phyloP scores from a whole-genome alignment of 2,329 filamentous ascomycete genomes.

The Shiraia bambusicola region DNA sequence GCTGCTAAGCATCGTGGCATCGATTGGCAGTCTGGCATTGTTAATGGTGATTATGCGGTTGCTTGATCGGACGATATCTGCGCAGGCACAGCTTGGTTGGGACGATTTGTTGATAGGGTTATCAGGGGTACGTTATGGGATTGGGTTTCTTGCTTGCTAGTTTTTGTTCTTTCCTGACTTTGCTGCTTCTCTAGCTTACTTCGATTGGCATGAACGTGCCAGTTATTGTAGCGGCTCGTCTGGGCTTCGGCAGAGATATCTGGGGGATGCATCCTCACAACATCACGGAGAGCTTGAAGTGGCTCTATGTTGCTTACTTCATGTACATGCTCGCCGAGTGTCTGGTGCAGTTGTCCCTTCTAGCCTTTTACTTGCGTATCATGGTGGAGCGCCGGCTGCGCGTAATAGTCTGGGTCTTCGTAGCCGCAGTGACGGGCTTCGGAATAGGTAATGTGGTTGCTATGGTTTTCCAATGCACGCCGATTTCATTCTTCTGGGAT shows the following conservation, averaged over 20 bases:
- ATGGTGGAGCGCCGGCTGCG: conserved; percentile 23
- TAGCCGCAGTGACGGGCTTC: conserved; percentile 24
- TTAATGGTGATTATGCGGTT: conserved; percentile 32
- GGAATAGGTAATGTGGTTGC: conserved; percentile 27
- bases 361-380: conserved; percentile 37
- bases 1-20: conserved; percentile 23
- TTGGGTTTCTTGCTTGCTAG: background rate
- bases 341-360: conserved; percentile 34
- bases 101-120: conserved; percentile 35
- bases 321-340: conserved; percentile 32
- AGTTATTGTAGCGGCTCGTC: conserved; percentile 25
- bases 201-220: conserved; percentile 32
- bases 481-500: conserved; percentile 44
- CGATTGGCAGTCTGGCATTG: conserved; percentile 25
- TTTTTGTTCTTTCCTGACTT: background rate
- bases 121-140: conserved; percentile 23
- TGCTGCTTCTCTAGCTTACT: conserved; percentile 9
- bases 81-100: conserved; percentile 28
- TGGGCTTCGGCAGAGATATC: conserved; percentile 35
- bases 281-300: conserved; percentile 31
- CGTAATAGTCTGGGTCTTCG: conserved; percentile 19
- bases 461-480: conserved; percentile 43
- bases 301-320: conserved; percentile 34
- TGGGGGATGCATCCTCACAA: conserved; percentile 31
- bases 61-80: conserved; percentile 25